Evolutionary conservation across 345 rosid species (phyloP).

Genomic region (Populus tremula): DNA sequence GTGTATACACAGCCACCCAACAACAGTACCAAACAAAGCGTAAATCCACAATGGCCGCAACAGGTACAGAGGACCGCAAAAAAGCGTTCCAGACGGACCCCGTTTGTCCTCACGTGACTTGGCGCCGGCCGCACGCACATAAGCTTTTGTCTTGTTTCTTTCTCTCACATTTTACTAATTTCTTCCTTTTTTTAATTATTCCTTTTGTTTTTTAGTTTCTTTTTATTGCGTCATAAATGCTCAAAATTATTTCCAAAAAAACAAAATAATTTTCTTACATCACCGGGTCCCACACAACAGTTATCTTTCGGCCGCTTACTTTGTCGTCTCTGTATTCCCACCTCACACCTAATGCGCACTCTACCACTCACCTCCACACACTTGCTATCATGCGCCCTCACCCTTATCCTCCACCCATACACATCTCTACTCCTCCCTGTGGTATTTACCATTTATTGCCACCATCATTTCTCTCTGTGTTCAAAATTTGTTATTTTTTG

Average conservation of each 20-base stretch:
- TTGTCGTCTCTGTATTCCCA: slow-evolving; percentile 31
- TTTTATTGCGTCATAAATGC: slow-evolving; percentile 13
- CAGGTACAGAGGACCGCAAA: too few species aligned
- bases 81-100: slow-evolving; percentile 28
- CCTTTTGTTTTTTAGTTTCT: background rate
- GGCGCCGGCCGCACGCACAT: slow-evolving; percentile 36
- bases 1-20: too few species aligned
- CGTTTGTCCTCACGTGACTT: slow-evolving; percentile 38
- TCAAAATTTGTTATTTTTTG: background rate
- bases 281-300: slow-evolving; percentile 32
- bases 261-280: slow-evolving; percentile 12
- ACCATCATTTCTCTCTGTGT: background rate
- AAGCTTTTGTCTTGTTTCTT: slow-evolving; percentile 23
- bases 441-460: slow-evolving; percentile 27
- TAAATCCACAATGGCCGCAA: too few species aligned
- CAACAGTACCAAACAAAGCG: too few species aligned
- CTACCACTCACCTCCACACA: background rate
- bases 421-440: slow-evolving; percentile 9
- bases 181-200: background rate
- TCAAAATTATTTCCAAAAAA: background rate
- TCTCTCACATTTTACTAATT: background rate
- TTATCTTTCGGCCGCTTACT: slow-evolving; percentile 43
- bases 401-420: slow-evolving; percentile 23
- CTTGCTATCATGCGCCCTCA: slow-evolving; percentile 11
- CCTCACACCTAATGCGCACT: slow-evolving; percentile 2